Conservation (phyloP, 305 asterid species). For the Euphrasia arctica region DNA sequence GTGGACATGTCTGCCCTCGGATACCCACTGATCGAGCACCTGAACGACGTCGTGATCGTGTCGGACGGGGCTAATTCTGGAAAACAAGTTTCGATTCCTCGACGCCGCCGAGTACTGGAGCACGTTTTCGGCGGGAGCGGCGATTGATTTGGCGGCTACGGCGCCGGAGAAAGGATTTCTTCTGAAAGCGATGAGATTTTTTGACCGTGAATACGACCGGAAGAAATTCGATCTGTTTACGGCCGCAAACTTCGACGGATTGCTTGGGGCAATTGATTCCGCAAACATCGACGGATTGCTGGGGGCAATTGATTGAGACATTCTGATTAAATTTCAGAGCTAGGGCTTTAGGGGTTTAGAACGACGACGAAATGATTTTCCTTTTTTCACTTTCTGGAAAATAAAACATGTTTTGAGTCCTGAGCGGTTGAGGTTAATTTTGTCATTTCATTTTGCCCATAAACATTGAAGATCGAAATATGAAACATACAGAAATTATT, state of each 20-base stretch:
- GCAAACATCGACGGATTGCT: slow-evolving; percentile 31
- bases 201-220: slow-evolving; percentile 16
- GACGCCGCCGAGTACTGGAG: slow-evolving; percentile 35
- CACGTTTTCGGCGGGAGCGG: slow-evolving; percentile 9
- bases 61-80: slow-evolving; percentile 51
- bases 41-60: slow-evolving; percentile 37
- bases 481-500: too few relatives aligned
- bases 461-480: too few relatives aligned
- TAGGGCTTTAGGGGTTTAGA: slow-evolving; percentile 26
- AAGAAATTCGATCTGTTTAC: slow-evolving; percentile 25
- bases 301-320: slow-evolving; percentile 21
- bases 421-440: too few relatives aligned
- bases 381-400: too few relatives aligned
- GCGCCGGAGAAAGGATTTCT: slow-evolving; percentile 28
- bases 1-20: slow-evolving; percentile 47
- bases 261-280: slow-evolving; percentile 17
- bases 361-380: neutral
- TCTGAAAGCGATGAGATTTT: slow-evolving; percentile 16
- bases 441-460: too few relatives aligned
- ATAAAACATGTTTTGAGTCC: too few relatives aligned
- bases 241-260: slow-evolving; percentile 32
- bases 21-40: slow-evolving; percentile 57
- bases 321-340: slow-evolving; percentile 23
- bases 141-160: slow-evolving; percentile 22
- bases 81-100: slow-evolving; percentile 43